phyloP scores from a whole-genome alignment of 2,329 filamentous ascomycete genomes.

The Sclerotinia minor region DNA sequence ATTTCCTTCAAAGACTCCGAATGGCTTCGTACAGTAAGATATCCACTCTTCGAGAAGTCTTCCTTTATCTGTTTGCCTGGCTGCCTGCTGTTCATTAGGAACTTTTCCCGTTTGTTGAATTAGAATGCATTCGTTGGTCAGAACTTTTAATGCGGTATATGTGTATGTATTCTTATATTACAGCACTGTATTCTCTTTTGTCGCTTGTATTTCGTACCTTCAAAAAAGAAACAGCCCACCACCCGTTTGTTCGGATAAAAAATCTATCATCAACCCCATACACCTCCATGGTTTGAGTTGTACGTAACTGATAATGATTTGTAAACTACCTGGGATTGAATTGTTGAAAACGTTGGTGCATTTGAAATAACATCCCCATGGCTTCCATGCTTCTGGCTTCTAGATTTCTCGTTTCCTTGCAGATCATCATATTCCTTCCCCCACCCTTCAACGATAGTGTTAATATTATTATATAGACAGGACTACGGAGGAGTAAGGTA shows the following conservation, averaged over 20 bases:
- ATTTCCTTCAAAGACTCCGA: conserved; percentile 1
- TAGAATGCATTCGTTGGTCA: neutral
- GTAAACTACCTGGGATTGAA: neutral
- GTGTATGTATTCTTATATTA: too few relatives aligned
- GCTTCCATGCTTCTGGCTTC: conserved; percentile 18
- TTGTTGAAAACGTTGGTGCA: conserved; percentile 17
- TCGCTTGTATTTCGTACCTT: neutral
- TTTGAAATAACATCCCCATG: conserved; percentile 5
- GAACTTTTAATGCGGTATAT: neutral
- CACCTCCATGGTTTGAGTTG: conserved; percentile 2
- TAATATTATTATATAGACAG: conserved; percentile 4
- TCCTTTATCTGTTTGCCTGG: neutral
- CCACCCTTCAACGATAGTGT: conserved; percentile 11
- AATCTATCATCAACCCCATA: neutral
- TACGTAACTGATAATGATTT: conserved; percentile 15
- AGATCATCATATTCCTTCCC: conserved; percentile 21
- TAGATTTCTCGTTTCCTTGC: conserved; percentile 14
- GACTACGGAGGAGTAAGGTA: neutral
- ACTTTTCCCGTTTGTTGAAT: neutral
- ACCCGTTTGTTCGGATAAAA: neutral
- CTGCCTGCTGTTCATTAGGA: neutral
- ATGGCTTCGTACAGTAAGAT: conserved; percentile 3
- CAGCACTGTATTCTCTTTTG: neutral
- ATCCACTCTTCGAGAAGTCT: neutral
- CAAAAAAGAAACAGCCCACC: neutral